These are phyloP conservation scores for Mariannaea elegans DNA, from an alignment of 2,329 filamentous ascomycete species.

Conservation along the genomic window DNA sequence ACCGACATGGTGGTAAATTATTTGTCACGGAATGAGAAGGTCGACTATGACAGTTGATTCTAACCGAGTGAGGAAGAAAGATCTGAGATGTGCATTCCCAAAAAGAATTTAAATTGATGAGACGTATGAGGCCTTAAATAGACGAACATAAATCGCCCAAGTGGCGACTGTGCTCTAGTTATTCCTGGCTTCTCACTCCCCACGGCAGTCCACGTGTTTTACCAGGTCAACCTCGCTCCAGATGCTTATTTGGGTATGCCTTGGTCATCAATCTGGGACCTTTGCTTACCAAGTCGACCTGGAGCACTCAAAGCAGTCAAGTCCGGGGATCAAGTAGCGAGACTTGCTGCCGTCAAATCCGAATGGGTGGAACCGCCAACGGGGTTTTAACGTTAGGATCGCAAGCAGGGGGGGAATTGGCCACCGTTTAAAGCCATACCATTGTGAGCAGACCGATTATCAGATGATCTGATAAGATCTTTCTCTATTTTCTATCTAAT, in stretches of 20 bases:
- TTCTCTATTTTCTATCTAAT: too few relatives aligned
- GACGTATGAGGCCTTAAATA: neutral
- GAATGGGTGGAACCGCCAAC: neutral
- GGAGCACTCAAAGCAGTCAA: neutral
- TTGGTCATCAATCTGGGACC: neutral
- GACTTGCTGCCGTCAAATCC: neutral
- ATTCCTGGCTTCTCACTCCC: neutral
- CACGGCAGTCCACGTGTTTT: neutral
- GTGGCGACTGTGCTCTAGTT: neutral
- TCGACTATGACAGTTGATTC: too few relatives aligned
- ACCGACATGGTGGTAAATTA: neutral
- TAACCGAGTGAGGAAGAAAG: neutral
- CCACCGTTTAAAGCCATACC: neutral
- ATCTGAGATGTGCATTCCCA: too few relatives aligned
- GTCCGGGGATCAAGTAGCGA: neutral
- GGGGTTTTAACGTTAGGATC: neutral
- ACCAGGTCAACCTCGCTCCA: neutral
- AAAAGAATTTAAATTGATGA: neutral
- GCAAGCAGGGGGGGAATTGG: neutral
- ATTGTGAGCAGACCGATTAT: neutral
- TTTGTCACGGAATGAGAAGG: too few relatives aligned
- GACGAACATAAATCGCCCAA: neutral
- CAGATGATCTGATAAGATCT: neutral
- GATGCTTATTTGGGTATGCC: neutral
- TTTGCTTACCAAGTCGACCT: neutral